phyloP scores from a whole-genome alignment of 768 basidiomycete species.

The Phlebiopsis flavidoalba region DNA sequence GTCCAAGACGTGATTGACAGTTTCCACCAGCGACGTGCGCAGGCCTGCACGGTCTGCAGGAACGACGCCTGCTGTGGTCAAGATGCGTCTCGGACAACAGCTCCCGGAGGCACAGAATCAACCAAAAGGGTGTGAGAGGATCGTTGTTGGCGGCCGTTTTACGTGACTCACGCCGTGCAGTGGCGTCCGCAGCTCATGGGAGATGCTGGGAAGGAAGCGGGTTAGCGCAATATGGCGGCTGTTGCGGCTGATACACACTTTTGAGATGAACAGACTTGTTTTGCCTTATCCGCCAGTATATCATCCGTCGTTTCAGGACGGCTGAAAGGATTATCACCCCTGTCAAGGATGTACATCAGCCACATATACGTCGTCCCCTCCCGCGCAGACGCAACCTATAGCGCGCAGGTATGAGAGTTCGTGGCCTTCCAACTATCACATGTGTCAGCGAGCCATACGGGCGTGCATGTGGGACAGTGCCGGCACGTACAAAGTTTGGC shows the following conservation, averaged over 20 bases:
- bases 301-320: constrained; percentile 88
- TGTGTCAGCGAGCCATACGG: not conserved
- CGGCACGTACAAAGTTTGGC: constrained; percentile 63
- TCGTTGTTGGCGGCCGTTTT: not conserved
- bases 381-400: constrained; percentile 49
- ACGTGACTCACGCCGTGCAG: constrained; percentile 68
- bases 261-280: constrained; percentile 89
- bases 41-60: constrained; percentile 89
- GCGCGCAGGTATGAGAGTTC: constrained; percentile 90
- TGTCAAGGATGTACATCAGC: constrained; percentile 11
- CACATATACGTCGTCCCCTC: not conserved
- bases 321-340: constrained; percentile 93
- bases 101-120: constrained; percentile 87
- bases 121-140: not conserved
- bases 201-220: constrained; percentile 50
- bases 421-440: constrained; percentile 70
- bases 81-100: constrained; percentile 82
- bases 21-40: constrained; percentile 93
- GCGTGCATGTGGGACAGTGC: not conserved
- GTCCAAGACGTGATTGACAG: constrained; percentile 94
- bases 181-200: constrained; percentile 87
- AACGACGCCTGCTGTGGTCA: constrained; percentile 81
- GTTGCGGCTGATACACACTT: constrained; percentile 40
- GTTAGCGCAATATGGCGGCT: not conserved
- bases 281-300: constrained; percentile 93